Evolutionary conservation across 192 early-diverging fungal species (phyloP), one percentile per base, ranked within the genome.

Genomic region (Rhizophagus clarus): DNA sequence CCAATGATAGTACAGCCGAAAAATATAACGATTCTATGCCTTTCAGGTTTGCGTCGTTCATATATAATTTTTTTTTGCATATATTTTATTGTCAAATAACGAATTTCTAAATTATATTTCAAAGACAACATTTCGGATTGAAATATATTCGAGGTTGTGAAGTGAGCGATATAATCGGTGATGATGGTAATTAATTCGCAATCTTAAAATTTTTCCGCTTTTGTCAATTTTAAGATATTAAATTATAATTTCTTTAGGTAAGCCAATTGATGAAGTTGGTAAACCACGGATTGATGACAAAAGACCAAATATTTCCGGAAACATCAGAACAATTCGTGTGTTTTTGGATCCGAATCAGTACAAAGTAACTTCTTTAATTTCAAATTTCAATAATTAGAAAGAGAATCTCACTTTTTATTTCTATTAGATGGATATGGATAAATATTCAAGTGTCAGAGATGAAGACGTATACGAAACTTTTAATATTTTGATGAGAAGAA

Each of bases 301-400:
- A 29, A 75, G 72, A 12, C 63, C 62, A 11, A 84, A 81, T 62
- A 81, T 82, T 61, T 82, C 81, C 17, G 86, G 83, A 20, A 82
- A 85, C 63, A 82, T 81, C 6, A 89, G 94, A 29, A 91, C 89
- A 11, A 82, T 96, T 75, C 89, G 96, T 9, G 93, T 99, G 10
- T 78, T 89, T 26, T 76, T 99, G 45, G 98, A 99, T 79, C 73
- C 94, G 8, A 95, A 94, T 74, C 97, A 99, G 85, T 96, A 96
- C 82, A 88, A 89, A 81, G 82, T 82, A 81, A 66, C 1, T 22
- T 60, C 32, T 32, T 6, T 15, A 56, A 51, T 26, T 49, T 45
- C 9, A 1, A 17, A 49, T 14, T 51, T 73, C 45, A 24, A 32
- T 32, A n/a, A 70, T 17, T 42, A 26, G 12, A 60, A 32, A 26